phyloP scores from a whole-genome alignment of 169 alveolate genomes.

The Babesia bovis region DNA sequence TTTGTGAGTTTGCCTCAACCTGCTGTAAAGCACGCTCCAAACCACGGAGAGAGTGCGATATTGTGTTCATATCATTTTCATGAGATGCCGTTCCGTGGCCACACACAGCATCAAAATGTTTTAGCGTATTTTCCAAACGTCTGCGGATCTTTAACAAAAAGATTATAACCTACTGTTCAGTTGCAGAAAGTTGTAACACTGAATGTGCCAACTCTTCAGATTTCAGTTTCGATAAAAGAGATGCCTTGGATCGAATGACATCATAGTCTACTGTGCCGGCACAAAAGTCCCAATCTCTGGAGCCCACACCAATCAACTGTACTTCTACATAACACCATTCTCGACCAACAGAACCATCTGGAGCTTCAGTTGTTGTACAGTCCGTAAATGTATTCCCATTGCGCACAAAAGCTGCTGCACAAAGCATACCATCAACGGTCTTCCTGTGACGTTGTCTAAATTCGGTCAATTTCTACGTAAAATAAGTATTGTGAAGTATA shows the following conservation, averaged over 20 bases:
- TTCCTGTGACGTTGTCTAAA: conserved; percentile 87
- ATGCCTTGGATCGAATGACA: conserved; percentile 78
- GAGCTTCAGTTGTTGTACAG: conserved; percentile 86
- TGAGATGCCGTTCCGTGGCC: conserved; percentile 36
- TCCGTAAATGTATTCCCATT: conserved; percentile 87
- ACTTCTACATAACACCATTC: conserved; percentile 92
- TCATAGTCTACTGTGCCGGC: conserved; percentile 81
- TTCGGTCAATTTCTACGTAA: conserved; percentile 85
- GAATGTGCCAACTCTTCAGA: conserved; percentile 55
- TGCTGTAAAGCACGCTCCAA: conserved; percentile 60
- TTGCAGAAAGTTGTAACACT: conserved; percentile 20
- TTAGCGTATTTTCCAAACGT: conserved; percentile 39
- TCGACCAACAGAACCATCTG: conserved; percentile 86
- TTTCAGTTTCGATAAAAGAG: conserved; percentile 33
- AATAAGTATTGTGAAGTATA: neutral
- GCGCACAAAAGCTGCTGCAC: conserved; percentile 91
- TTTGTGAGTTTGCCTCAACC: conserved; percentile 41
- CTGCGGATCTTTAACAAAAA: neutral
- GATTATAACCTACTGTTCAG: conserved; percentile 33
- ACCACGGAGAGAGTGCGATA: conserved; percentile 35
- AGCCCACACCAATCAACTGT: conserved; percentile 87
- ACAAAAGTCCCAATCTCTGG: conserved; percentile 88
- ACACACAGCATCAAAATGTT: conserved; percentile 56
- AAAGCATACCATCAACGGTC: conserved; percentile 86
- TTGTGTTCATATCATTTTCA: conserved; percentile 30